phyloP scores from a whole-genome alignment of 1,139 yeast genomes.

The Debaryomycetaceae sp. region DNA sequence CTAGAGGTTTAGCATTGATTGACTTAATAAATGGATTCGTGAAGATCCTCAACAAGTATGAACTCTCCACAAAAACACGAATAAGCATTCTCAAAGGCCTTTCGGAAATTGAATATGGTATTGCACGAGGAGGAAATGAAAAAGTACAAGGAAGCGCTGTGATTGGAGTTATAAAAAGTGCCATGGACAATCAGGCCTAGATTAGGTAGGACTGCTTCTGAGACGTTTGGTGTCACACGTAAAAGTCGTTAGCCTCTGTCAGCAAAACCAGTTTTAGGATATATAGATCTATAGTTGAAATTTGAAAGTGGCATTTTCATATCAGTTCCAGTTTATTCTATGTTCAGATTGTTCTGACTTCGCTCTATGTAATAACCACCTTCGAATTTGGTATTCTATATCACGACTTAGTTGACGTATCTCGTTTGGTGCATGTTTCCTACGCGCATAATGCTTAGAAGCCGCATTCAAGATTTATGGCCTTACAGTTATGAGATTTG shows the following conservation, averaged over 20 bases:
- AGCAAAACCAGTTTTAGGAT: no score
- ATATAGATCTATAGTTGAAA: no score
- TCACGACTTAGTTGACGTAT: no score
- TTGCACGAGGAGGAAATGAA: slow-evolving; percentile 90
- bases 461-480: no score
- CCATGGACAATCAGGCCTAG: slow-evolving; percentile 34
- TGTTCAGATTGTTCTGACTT: no score
- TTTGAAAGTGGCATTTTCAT: no score
- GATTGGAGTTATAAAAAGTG: slow-evolving; percentile 78
- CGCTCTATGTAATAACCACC: no score
- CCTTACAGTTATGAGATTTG: no score
- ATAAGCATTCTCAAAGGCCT: slow-evolving; percentile 63
- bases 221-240: background rate
- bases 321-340: no score
- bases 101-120: slow-evolving; percentile 85
- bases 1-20: slow-evolving; percentile 84
- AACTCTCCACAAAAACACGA: slow-evolving; percentile 61
- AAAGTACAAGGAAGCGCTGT: slow-evolving; percentile 87
- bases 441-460: no score
- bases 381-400: no score
- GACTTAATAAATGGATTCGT: slow-evolving; percentile 80
- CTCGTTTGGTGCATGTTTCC: no score
- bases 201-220: background rate
- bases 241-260: background rate
- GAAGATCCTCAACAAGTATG: slow-evolving; percentile 62